phyloP scores from a whole-genome alignment of 345 rosid species.

The Mangifera indica region DNA sequence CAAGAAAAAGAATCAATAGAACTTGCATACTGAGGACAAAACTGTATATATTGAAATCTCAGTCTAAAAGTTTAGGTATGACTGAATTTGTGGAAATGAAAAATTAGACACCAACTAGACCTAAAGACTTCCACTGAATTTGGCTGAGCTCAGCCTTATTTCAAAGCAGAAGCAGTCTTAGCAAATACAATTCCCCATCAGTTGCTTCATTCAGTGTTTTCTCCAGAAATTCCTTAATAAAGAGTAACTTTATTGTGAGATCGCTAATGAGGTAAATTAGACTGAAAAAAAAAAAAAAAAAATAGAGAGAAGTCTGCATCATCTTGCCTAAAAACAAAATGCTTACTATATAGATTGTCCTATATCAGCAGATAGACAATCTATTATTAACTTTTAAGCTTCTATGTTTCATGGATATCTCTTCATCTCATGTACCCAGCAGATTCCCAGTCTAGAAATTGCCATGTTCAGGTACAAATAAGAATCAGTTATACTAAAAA shows the following conservation, averaged over 20 bases:
- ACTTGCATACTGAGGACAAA: not conserved
- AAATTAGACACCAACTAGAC: not conserved
- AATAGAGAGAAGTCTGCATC: not conserved
- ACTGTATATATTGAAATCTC: not conserved
- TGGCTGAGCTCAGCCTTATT: not conserved
- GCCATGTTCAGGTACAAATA: conserved; percentile 2
- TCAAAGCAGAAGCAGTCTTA: not conserved
- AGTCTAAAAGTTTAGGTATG: not conserved
- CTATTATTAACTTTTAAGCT: not conserved
- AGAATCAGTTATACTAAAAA: not conserved
- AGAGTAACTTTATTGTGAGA: not conserved
- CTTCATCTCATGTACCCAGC: conserved; percentile 15
- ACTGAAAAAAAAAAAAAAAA: no score
- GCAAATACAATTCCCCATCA: not conserved
- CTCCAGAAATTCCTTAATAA: conserved; percentile 1
- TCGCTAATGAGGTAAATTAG: not conserved
- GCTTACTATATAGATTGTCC: not conserved
- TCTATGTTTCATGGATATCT: not conserved
- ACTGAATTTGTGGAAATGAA: not conserved
- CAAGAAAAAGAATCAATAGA: not conserved
- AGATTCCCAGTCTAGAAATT: not conserved
- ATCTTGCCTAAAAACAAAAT: not conserved
- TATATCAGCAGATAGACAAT: not conserved
- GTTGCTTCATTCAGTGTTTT: not conserved
- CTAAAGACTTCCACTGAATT: conserved; percentile 9